Evolutionary conservation across 305 asterid genomes (phyloP).

Genomic region (Fraxinus baroniana): DNA sequence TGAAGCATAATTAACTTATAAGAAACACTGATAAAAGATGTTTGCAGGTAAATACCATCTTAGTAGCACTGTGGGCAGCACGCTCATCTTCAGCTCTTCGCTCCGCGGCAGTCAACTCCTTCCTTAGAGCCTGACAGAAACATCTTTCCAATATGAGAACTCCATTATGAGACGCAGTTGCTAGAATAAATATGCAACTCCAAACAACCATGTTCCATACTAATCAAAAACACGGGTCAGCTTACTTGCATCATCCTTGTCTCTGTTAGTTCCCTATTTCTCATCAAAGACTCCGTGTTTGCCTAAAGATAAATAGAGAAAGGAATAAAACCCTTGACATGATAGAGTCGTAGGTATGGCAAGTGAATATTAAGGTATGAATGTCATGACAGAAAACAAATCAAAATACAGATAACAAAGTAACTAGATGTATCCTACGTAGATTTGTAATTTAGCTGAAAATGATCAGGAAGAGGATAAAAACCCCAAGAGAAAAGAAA

Average conservation of each 20-base stretch:
- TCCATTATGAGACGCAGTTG: conserved; percentile 1
- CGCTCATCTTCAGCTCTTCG: conserved; percentile 98
- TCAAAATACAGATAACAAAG: conserved; percentile 16
- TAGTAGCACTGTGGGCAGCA: conserved; percentile 83
- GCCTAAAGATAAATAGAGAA: conserved; percentile 48
- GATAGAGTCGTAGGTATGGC: neutral
- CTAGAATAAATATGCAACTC: neutral
- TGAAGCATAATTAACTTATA: neutral
- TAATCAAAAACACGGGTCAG: conserved; percentile 11
- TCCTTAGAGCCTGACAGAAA: conserved; percentile 76
- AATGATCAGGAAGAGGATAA: conserved; percentile 9
- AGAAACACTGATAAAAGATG: conserved; percentile 9
- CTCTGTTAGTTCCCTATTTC: conserved; percentile 95
- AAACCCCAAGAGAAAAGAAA: conserved; percentile 19
- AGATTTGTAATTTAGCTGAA: conserved; percentile 7
- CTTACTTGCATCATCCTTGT: conserved; percentile 99
- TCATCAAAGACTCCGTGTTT: conserved; percentile 82
- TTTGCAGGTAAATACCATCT: conserved; percentile 54
- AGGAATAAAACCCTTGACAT: neutral
- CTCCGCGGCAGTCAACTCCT: conserved; percentile 85
- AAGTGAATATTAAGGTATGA: neutral
- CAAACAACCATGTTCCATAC: conserved; percentile 23
- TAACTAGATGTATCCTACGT: conserved; percentile 11
- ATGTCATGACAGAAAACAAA: neutral
- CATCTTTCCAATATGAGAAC: conserved; percentile 26